Conservation (phyloP, 2,329 filamentous ascomycete genomes). For the Aaosphaeria arxii region DNA sequence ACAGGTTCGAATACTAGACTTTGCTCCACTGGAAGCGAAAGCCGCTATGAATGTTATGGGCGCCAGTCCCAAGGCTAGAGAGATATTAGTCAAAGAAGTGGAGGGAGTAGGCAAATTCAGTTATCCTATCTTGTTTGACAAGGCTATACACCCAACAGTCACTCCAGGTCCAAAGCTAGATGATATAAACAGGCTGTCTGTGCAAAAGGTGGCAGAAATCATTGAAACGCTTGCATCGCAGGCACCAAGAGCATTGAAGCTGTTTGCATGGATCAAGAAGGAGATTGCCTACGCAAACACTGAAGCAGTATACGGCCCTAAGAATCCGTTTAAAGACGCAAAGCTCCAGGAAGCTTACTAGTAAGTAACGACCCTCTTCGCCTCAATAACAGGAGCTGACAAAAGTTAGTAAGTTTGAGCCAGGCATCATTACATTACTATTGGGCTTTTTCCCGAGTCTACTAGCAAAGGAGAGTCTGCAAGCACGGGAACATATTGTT, state of each 20-base stretch:
- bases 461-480: conserved; percentile 24
- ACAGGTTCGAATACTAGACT: conserved; percentile 33
- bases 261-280: conserved; percentile 21
- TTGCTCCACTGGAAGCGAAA: conserved; percentile 36
- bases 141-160: conserved; percentile 26
- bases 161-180: conserved; percentile 30
- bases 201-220: conserved; percentile 20
- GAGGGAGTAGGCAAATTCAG: conserved; percentile 33
- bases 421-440: conserved; percentile 7
- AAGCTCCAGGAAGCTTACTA: conserved; percentile 14
- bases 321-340: conserved; percentile 36
- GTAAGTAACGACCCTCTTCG: conserved; percentile 4
- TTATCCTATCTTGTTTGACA: conserved; percentile 24
- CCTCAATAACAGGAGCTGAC: neutral
- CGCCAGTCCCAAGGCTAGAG: conserved; percentile 23
- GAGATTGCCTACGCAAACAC: conserved; percentile 35
- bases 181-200: conserved; percentile 35
- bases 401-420: conserved; percentile 15
- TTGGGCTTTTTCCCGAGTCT: conserved; percentile 13
- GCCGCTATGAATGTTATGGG: conserved; percentile 29
- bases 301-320: conserved; percentile 36
- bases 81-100: conserved; percentile 29
- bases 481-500: conserved; percentile 16
- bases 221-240: conserved; percentile 9
- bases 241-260: neutral